phyloP scores from a whole-genome alignment of 345 rosid genomes.

The Sisymbrium irio region DNA sequence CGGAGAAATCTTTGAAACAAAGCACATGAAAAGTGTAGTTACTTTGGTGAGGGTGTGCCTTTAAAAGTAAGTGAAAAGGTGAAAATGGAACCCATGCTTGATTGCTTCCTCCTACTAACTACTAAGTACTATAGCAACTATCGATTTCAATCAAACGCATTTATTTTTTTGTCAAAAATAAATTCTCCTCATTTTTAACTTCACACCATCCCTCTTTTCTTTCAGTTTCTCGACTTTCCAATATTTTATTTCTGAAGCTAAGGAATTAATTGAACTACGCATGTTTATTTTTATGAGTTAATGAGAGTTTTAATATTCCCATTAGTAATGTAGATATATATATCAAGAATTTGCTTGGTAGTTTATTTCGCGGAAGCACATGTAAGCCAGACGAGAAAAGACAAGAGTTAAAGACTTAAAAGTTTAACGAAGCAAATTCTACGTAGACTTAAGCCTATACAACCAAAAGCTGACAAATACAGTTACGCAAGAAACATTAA shows the following conservation, averaged over 20 bases:
- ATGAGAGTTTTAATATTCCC: too few species aligned
- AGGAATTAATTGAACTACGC: not conserved
- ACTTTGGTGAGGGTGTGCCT: not conserved
- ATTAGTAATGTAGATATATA: too few species aligned
- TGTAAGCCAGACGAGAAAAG: not conserved
- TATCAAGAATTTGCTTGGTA: too few species aligned
- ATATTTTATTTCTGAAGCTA: not conserved
- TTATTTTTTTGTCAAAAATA: not conserved
- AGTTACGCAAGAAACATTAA: slow-evolving; percentile 20
- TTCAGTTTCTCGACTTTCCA: not conserved
- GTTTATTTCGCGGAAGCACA: too few species aligned
- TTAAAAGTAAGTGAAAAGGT: slow-evolving; percentile 26
- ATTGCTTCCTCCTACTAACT: slow-evolving; percentile 11
- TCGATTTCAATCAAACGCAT: slow-evolving; percentile 20
- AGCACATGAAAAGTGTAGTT: slow-evolving; percentile 17
- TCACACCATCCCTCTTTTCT: slow-evolving; percentile 19
- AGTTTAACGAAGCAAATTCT: slow-evolving; percentile 12
- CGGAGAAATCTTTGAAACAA: slow-evolving; percentile 14
- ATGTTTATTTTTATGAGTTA: not conserved
- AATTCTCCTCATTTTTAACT: slow-evolving; percentile 15
- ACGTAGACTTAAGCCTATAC: slow-evolving; percentile 19
- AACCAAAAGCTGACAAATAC: slow-evolving; percentile 33
- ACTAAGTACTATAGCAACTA: slow-evolving; percentile 12
- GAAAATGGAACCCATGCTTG: slow-evolving; percentile 29
- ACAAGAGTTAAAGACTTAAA: not conserved